Evolutionary conservation across 2,329 filamentous ascomycete genomes (phyloP), one percentile per base, ranked within the genome.

Genomic region (Aphanocladium album): DNA sequence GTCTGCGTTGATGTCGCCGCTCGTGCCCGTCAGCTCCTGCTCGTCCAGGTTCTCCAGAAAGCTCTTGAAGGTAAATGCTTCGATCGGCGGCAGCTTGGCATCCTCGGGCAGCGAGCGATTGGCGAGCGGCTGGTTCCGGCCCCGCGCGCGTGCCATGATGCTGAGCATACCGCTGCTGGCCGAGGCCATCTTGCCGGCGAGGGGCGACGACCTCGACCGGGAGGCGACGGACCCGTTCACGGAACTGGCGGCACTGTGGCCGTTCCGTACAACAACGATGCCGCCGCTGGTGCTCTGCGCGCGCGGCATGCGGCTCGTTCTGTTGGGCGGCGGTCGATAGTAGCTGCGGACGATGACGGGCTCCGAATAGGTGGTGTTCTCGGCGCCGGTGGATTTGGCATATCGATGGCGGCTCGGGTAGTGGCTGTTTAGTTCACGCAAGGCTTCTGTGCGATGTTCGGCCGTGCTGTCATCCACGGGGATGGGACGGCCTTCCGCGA

Each of bases 321-420:
- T 59, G 39, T 46, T 45, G 16, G 72, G 67, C 25, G 67, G 74
- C 12, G 74, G 78, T 1, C 82, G 80, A 47, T 82, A 84, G 68
- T 88, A 87, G 53, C 84, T 87, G 61, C 84, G 80, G 25, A 88
- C 85, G 43, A 88, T 82, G 60, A 88, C 83, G n/a, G 85, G 85
- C 63, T 87, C 83, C 3, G 82, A 86, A 67, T 84, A 86, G 43
- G 83, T 86, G 64, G 77, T 83, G 71, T 74, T 84, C 67, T 81
- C 77, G 19, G 83, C 79, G 12, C 81, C 80, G 14, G 80, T 79
- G 25, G 82, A 82, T 70, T 84, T 82, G 62, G 81, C 75, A 75
- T 82, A 84, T 64, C 78, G 80, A 68, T 82, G 83, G 49, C 80
- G 79, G 55, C 80, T 83, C 6, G 83, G 82, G 61, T 83, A 84